phyloP scores from a whole-genome alignment of 495 filamentous ascomycete genomes.

The Parathielavia appendiculata region DNA sequence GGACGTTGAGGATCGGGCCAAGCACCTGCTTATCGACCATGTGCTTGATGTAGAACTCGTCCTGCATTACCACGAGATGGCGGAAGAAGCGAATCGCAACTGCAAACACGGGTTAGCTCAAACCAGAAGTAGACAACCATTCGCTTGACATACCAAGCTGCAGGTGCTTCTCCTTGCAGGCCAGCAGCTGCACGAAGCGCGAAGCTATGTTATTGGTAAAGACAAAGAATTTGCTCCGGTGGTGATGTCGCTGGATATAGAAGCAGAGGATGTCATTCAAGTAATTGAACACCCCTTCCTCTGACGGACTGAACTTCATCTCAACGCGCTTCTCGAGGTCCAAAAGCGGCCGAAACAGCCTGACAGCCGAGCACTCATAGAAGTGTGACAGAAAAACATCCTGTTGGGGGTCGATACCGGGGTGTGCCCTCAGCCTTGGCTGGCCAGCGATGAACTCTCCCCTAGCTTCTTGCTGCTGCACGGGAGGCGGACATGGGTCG shows the following conservation, averaged over 20 bases:
- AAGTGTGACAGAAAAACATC: constrained; percentile 80
- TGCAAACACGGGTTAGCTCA: constrained; percentile 31
- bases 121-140: not conserved
- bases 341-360: constrained; percentile 81
- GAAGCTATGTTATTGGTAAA: constrained; percentile 71
- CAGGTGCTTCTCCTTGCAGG: constrained; percentile 84
- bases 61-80: constrained; percentile 74
- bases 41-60: constrained; percentile 88
- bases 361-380: constrained; percentile 83
- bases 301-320: constrained; percentile 58
- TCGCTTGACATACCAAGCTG: constrained; percentile 66
- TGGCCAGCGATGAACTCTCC: constrained; percentile 54
- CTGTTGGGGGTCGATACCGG: constrained; percentile 62
- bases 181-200: constrained; percentile 77
- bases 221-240: constrained; percentile 83
- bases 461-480: constrained; percentile 51
- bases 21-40: constrained; percentile 80
- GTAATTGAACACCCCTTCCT: constrained; percentile 83
- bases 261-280: constrained; percentile 93
- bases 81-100: constrained; percentile 95
- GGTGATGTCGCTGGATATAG: constrained; percentile 83
- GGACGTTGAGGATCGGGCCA: constrained; percentile 80
- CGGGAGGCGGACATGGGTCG: constrained; percentile 62
- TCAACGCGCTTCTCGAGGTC: constrained; percentile 63
- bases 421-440: constrained; percentile 50